A percentile compares a stretch with the other conserved stretches of the same genome.
Conservation (phyloP, 202 grass and related monocot species). For the Zoysia matrella region DNA sequence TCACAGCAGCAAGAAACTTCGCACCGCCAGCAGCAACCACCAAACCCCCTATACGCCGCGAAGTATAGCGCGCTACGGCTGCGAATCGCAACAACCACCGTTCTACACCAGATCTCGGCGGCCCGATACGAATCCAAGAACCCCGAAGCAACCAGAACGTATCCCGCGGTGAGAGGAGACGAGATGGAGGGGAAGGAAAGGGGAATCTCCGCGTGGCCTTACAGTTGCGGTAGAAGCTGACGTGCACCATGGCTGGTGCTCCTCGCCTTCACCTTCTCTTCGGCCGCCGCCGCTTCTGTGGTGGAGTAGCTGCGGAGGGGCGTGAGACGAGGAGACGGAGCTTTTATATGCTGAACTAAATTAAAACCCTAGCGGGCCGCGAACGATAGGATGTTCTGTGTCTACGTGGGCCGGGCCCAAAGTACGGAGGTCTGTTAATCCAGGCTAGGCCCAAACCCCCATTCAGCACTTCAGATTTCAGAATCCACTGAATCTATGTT, state of each 20-base stretch:
- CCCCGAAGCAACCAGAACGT: not conserved
- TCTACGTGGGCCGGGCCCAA: not conserved
- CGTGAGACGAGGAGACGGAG: not conserved
- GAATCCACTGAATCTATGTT: no score
- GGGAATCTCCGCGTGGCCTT: not conserved
- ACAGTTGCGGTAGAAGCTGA: conserved; percentile 83
- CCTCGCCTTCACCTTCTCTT: conserved; percentile 7
- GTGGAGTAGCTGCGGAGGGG: conserved; percentile 12
- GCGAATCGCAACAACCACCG: not conserved
- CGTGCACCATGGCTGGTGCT: conserved; percentile 26
- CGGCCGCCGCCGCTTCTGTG: conserved; percentile 45
- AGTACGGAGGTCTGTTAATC: not conserved
- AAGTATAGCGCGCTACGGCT: not conserved
- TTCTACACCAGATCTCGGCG: conserved; percentile 17
- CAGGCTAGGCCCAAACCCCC: no score
- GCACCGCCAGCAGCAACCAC: not conserved
- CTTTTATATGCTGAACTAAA: conserved; percentile 50
- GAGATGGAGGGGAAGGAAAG: not conserved
- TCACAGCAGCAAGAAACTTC: not conserved
- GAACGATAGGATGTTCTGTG: not conserved
- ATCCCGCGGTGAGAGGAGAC: not conserved
- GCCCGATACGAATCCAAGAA: not conserved
- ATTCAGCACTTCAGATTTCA: no score
- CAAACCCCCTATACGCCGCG: not conserved
- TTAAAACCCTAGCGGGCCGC: conserved; percentile 53